Base-by-base conservation (phyloP, 768 basidiomycete species). In the Lentinula aciculospora region DNA sequence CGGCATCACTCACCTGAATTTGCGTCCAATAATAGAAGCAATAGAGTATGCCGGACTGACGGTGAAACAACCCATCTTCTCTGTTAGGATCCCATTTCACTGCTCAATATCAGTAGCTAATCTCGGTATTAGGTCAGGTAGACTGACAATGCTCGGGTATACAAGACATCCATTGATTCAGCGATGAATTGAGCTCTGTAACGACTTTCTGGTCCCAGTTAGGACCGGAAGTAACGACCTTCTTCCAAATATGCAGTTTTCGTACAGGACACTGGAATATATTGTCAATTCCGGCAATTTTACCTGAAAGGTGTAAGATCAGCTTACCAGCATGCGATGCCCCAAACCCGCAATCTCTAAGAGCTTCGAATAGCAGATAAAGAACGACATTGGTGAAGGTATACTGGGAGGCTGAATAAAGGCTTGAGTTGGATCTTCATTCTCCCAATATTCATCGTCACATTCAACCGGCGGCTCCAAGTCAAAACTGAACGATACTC, bases 151-250 rank as follows among this genome's bases (percentile, higher is more conserved):
- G 76, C 34, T 71, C 67, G 1, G 84, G 84, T 3, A 85, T 72
- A 3, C 72, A 66, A 47, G 83, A 78, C 3, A 80, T 71, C 84
- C 84, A 86, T 25, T 76, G 71, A 58, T 85, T 85, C n/a, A 86
- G 64, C 2, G 76, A 77, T 9, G 80, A 81, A 66, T 57, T 31
- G 19, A 57, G 23, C 23, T 57, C 45, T 31, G 29, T 47, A 13
- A 51, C 37, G 8, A 17, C 34, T 36, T 60, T 40, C 17, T 55
- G 45, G 21, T 45, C 27, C 31, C 28, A 36, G 23, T 37, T 19
- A n/a, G 47, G 27, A 23, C 45, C 17, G 25, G 27, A 10, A 51
- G 29, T 21, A 32, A 32, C 21, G 17, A 29, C 23, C 19, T 25
- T 44, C 21, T 25, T 40, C 9, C 28, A 25, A 19, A 42, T 39